Conservation (phyloP, 768 basidiomycete genomes). For the Daedalea quercina region DNA sequence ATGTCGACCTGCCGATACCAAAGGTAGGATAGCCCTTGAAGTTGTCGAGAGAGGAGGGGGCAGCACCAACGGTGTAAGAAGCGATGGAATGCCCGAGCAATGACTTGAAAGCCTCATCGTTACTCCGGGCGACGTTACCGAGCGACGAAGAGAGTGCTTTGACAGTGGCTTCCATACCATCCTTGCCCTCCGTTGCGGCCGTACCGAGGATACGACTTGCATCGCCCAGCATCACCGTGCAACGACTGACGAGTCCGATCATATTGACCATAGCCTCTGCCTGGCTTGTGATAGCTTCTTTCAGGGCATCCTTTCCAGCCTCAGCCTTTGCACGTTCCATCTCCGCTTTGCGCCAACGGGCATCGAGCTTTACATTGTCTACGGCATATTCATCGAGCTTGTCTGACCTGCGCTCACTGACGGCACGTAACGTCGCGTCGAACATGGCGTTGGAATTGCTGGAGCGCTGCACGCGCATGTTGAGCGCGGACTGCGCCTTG, state of each 20-base stretch:
- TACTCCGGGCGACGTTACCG: slow-evolving; percentile 51
- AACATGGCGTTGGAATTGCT: slow-evolving; percentile 76
- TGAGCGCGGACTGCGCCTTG: slow-evolving; percentile 51
- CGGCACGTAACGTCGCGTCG: slow-evolving; percentile 79
- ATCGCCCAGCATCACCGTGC: slow-evolving; percentile 66
- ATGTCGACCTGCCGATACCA: slow-evolving; percentile 38
- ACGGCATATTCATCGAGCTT: slow-evolving; percentile 65
- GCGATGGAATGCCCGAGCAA: slow-evolving; percentile 65
- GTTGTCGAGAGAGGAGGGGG: slow-evolving; percentile 31
- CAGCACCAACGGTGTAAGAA: slow-evolving; percentile 40
- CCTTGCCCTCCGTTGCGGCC: slow-evolving; percentile 31
- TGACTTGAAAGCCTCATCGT: slow-evolving; percentile 61
- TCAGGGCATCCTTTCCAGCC: slow-evolving; percentile 57
- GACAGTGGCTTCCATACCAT: slow-evolving; percentile 32
- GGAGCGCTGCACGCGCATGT: slow-evolving; percentile 55
- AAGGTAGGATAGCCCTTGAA: slow-evolving; percentile 49
- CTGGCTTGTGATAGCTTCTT: slow-evolving; percentile 56
- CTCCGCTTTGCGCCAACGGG: slow-evolving; percentile 55
- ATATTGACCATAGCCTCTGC: slow-evolving; percentile 61
- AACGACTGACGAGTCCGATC: slow-evolving; percentile 77
- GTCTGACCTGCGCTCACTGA: slow-evolving; percentile 72
- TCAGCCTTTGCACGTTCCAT: slow-evolving; percentile 66
- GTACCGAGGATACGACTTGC: slow-evolving; percentile 36
- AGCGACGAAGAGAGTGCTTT: slow-evolving; percentile 47
- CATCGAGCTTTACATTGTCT: slow-evolving; percentile 69